Conservation (phyloP, 192 early-diverging fungal species). For the Backusella luteola region DNA sequence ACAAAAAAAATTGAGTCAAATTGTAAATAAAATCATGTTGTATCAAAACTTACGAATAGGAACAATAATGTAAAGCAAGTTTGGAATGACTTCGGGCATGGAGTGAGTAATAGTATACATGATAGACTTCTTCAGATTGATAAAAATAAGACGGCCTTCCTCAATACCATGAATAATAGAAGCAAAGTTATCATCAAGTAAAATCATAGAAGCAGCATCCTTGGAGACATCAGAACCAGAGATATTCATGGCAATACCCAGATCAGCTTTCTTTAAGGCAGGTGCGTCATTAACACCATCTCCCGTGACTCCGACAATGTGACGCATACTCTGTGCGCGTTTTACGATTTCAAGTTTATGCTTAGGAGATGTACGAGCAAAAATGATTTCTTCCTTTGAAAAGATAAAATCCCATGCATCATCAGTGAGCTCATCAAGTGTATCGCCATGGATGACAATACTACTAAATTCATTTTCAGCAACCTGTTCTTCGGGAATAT, state of each 20-base stretch:
- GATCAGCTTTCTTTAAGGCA: constrained; percentile 93
- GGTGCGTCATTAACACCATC: constrained; percentile 90
- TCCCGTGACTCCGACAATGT: constrained; percentile 97
- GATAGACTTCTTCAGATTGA: constrained; percentile 94
- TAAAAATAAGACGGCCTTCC: constrained; percentile 94
- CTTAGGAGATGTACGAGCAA: constrained; percentile 94
- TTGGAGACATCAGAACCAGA: constrained; percentile 96
- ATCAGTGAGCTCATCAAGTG: constrained; percentile 76
- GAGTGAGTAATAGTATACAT: constrained; percentile 90
- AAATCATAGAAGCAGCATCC: constrained; percentile 95
- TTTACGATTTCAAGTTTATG: constrained; percentile 98
- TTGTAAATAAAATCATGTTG: not conserved
- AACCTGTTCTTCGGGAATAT: constrained; percentile 57
- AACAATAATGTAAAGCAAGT: constrained; percentile 83
- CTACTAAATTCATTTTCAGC: constrained; percentile 83
- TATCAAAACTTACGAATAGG: constrained; percentile 57
- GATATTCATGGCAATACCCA: constrained; percentile 97
- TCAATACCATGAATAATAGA: constrained; percentile 89
- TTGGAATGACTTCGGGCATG: constrained; percentile 87
- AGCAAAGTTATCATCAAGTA: constrained; percentile 98
- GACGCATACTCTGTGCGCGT: constrained; percentile 84
- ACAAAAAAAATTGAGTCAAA: not conserved
- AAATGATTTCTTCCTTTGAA: constrained; percentile 93
- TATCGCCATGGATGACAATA: constrained; percentile 92
- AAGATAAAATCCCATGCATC: constrained; percentile 93